Base-by-base conservation (phyloP, 192 early-diverging fungal genomes). In the Rhizophlyctis rosea region DNA sequence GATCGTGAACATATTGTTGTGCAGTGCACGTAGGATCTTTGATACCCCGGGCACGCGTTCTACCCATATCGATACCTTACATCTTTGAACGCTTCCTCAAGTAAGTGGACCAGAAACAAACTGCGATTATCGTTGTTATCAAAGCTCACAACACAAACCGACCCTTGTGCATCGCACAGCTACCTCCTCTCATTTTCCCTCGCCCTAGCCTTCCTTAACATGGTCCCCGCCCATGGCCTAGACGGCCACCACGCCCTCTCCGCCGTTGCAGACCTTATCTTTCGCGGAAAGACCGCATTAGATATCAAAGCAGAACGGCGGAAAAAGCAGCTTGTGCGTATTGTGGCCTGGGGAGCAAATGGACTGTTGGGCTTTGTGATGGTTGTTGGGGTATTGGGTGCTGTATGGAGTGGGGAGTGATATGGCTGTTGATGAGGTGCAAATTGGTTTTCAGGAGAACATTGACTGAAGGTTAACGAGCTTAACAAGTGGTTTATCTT, bases 211-310 rank as follows among this genome's bases (percentile, higher is more conserved):
- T 34, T 90, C 5, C 60, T 90, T 23, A 90, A 90, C 59, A 90
- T 90, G 67, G 68, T 90, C 18, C 89, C 89, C 2, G 85, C 86
- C 7, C 76, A 78, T 36, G 70, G 82, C 48, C 68, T 90, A 57
- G 89, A 90, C 63, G 89, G 89, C n/a, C 71, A 88, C 36, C 84
- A 86, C 63, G 85, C 89, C 1, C 61, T 87, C 28, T 58, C 65
- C 31, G 76, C 79, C 13, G 39, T 83, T 4, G 52, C 67, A 1
- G 72, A 77, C 9, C 32, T 73, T 1, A n/a, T 72, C 7, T 36
- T 70, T 36, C 65, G 60, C 11, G 25, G 18, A 23, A 13, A 13
- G 62, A 16, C 25, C 35, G n/a, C n/a, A n/a, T n/a, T n/a, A n/a
- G n/a, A n/a, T n/a, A 4, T 51, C n/a, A 39, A 14, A 13, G 24